Evolutionary conservation across 345 rosid genomes (phyloP).

Genomic region (Aegle marmelos): DNA sequence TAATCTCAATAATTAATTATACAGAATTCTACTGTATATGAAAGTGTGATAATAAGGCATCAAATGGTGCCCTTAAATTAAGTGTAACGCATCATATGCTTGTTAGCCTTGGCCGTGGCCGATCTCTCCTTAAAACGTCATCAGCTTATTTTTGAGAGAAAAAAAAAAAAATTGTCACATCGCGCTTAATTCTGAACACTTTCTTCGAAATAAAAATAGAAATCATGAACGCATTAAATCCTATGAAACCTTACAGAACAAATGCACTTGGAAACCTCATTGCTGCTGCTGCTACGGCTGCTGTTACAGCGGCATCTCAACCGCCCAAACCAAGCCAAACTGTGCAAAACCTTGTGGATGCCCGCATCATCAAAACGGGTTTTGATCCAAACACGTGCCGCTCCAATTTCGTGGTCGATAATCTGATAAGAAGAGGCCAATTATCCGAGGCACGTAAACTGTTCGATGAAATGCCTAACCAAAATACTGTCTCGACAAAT

Average conservation of each 20-base stretch:
- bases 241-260: slow-evolving; percentile 27
- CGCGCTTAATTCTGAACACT: too few species aligned
- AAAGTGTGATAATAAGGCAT: too few species aligned
- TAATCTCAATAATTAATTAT: too few species aligned
- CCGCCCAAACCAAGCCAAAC: slow-evolving; percentile 10
- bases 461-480: slow-evolving; percentile 75
- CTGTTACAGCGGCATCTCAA: slow-evolving; percentile 9
- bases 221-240: background rate
- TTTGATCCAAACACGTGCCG: slow-evolving; percentile 64
- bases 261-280: slow-evolving; percentile 19
- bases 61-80: too few species aligned
- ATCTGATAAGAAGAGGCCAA: slow-evolving; percentile 35
- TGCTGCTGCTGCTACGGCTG: slow-evolving; percentile 10
- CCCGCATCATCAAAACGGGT: slow-evolving; percentile 75
- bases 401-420: slow-evolving; percentile 48
- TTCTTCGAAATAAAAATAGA: too few species aligned
- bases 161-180: too few species aligned
- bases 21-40: too few species aligned
- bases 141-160: too few species aligned
- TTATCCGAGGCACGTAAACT: slow-evolving; percentile 53
- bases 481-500: slow-evolving; percentile 63
- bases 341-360: slow-evolving; percentile 38
- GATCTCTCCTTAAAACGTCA: background rate
- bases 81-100: too few species aligned
- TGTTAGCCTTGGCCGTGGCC: background rate